Base-by-base conservation (phyloP, 106 monocot species). In the Phalaenopsis equestris region DNA sequence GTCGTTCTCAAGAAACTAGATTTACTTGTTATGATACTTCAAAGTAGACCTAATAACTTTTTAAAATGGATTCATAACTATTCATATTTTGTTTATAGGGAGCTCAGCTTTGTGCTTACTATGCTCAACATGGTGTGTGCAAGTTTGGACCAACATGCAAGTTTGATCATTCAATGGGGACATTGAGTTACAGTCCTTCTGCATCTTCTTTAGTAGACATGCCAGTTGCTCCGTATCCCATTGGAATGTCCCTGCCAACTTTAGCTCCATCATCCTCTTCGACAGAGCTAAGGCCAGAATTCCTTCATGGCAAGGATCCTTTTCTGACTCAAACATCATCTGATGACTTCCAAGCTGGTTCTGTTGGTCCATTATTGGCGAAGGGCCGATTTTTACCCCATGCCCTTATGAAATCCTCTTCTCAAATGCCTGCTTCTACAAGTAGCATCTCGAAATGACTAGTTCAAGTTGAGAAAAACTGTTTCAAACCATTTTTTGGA, bases 61-160 rank as follows among this genome's bases (percentile, higher is more conserved):
- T 52, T 52, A 52, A 52, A 52, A 52, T 52, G 52, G 52, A 52
- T 52, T 52, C 0, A 24, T 65, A 9, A 65, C 64, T 65, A 65
- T 23, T 8, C 23, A 24, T 5, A 65, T 65, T 65, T 23, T 65
- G 8, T 21, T 52, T 49, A 78, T 87, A 95, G 95, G 95, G 92
- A 41, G 89, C 88, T 87, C 92, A 87, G 58, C 55, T 75, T 78
- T 95, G 95, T 64, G 73, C 89, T 42, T 93, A 81, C 83, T 95
- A 93, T 77, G 82, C 75, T 1, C 95, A 95, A 84, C 89, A 91
- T 79, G 95, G 92, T 1, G 67, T 92, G 30, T 95, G 95, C 85
- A 95, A 92, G 47, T 95, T 90, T 78, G 95, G 95, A 45, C 87
- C 86, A 1, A 89, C 95, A 23, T 95, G 95, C 92, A 95, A 95